A percentile compares a stretch with the other conserved stretches of the same genome.
These are phyloP conservation scores for Phytophthora sp. DNA, from an alignment of 352 stramenopile genomes.

Conservation along the genomic window DNA sequence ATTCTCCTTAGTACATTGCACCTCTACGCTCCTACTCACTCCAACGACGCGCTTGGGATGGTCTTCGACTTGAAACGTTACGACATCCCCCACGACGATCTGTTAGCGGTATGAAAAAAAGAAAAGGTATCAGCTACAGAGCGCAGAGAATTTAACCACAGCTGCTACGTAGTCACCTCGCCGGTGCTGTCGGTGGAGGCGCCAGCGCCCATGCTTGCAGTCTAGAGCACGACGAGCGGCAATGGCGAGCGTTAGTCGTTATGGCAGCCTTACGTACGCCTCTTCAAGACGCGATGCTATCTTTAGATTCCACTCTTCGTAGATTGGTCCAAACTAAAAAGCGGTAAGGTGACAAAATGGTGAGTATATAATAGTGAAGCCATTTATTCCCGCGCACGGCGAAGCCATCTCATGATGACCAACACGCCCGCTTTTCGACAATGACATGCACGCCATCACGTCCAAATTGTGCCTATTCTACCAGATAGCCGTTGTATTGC, in stretches of 20 bases:
- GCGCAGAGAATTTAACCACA: neutral
- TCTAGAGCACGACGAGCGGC: neutral
- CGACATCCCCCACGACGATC: constrained; percentile 68
- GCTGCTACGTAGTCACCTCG: constrained; percentile 25
- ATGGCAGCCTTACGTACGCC: constrained; percentile 1
- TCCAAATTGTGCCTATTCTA: too few species aligned
- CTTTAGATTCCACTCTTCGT: too few species aligned
- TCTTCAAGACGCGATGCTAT: too few species aligned
- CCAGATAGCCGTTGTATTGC: too few species aligned
- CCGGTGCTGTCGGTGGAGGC: constrained; percentile 40
- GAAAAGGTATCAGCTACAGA: constrained; percentile 1
- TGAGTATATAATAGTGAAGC: neutral
- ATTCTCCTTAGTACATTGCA: neutral
- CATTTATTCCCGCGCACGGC: neutral
- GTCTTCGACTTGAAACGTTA: constrained; percentile 54
- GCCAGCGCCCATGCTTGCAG: constrained; percentile 43
- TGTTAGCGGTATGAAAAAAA: constrained; percentile 28
- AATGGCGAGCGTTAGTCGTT: neutral
- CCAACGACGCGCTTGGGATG: constrained; percentile 64
- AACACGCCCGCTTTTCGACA: too few species aligned
- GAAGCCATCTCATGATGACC: too few species aligned
- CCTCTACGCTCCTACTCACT: constrained; percentile 29
- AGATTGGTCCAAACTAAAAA: constrained; percentile 3
- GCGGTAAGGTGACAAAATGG: neutral
- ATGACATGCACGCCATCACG: too few species aligned